Evolutionary conservation across 2,329 filamentous ascomycete genomes (phyloP), one percentile per base, ranked within the genome.

Genomic region (Pestalotiopsis sp.): DNA sequence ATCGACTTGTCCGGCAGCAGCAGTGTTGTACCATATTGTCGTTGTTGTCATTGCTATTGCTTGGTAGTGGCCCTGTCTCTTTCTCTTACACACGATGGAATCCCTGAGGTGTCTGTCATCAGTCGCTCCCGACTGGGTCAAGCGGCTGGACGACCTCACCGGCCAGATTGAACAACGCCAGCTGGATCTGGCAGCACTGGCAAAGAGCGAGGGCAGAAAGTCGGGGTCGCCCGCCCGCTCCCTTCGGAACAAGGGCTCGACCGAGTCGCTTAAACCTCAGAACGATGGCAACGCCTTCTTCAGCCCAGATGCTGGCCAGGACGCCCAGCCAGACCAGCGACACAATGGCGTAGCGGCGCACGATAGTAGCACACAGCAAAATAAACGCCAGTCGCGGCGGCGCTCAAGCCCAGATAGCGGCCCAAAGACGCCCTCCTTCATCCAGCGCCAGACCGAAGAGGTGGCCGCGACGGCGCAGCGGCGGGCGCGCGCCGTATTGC

Each of bases 111-210:
- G 84, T 69, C 81, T 91, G 49, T 81, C 83, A 67, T 81, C 78
- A 71, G 87, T 89, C 69, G 83, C 90, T 57, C 89, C 89, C 17
- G 84, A 86, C 76, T 91, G 89, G 89, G 80, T 87, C 49, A 81
- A 81, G 69, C 84, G 87, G 25, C 83, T 91, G 59, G 86, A 90
- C 70, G 86, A 90, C 65, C 83, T 91, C 68, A 89, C 84, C 74
- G 82, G 83, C 69, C 86, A 91, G 77, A 89, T 91, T 69, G 85
- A 88, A 69, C 82, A 86, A 74, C 88, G 89, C 69, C 89, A 91
- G 80, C 79, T 82, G 65, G 88, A 91, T 75, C 82, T 91, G 68
- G 89, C 88, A 45, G 82, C 83, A 68, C 76, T 87, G 68, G 80
- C 78, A 63, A 52, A 67, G 56, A 9, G 25, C 36, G 77, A 76